Conservation (phyloP, 192 early-diverging fungal genomes). For the Rhizophlyctis rosea region DNA sequence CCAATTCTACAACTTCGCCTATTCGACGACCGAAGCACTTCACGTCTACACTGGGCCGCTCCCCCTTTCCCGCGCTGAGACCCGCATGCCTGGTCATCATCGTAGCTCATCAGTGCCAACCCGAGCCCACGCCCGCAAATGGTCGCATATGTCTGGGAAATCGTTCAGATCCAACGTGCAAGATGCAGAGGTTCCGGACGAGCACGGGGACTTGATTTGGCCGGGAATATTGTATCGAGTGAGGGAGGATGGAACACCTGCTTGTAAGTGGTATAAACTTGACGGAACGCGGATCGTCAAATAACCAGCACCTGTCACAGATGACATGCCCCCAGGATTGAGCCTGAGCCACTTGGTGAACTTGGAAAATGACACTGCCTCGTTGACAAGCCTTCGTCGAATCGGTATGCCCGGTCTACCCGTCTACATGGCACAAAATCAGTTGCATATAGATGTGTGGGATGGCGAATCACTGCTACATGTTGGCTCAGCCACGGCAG, state of each 20-base stretch:
- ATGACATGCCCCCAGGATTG: constrained; percentile 23
- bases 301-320: constrained; percentile 4
- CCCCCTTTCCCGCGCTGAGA: constrained; percentile 3
- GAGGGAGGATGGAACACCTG: constrained; percentile 20
- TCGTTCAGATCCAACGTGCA: constrained; percentile 14
- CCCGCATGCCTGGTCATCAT: constrained; percentile 11
- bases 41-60: constrained; percentile 36
- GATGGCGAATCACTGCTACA: constrained; percentile 36
- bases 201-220: constrained; percentile 23
- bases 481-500: constrained; percentile 31
- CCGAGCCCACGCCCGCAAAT: constrained; percentile 17
- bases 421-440: constrained; percentile 18
- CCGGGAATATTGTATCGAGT: constrained; percentile 40
- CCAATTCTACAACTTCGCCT: constrained; percentile 46
- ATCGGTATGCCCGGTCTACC: constrained; percentile 11
- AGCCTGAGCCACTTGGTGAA: constrained; percentile 22
- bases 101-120: constrained; percentile 25
- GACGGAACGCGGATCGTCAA: neutral
- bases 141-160: constrained; percentile 19
- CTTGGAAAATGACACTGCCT: constrained; percentile 14
- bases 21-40: constrained; percentile 28
- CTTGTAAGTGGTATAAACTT: constrained; percentile 13
- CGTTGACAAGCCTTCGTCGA: constrained; percentile 13
- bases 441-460: constrained; percentile 33
- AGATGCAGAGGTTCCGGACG: neutral